phyloP scores from a whole-genome alignment of 768 basidiomycete genomes.

The Leccinellum albellum region DNA sequence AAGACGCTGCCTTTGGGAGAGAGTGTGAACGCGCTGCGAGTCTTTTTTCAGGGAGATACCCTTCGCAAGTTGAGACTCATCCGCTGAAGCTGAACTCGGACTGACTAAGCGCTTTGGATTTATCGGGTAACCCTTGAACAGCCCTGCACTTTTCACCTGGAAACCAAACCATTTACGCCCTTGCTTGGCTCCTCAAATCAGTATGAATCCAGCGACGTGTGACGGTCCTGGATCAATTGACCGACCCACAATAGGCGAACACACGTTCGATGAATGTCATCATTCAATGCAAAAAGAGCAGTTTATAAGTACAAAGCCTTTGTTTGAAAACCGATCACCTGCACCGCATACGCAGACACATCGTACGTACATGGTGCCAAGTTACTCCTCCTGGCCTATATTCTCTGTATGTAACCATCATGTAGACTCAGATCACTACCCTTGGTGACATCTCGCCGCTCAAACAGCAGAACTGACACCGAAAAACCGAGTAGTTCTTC shows the following conservation, averaged over 20 bases:
- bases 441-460: not conserved
- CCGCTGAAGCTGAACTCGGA: too few relatives aligned
- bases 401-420: not conserved
- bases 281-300: not conserved
- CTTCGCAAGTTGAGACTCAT: too few relatives aligned
- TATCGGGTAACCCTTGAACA: too few relatives aligned
- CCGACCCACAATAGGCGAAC: not conserved
- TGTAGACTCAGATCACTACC: not conserved
- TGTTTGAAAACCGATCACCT: not conserved
- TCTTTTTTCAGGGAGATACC: too few relatives aligned
- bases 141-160: not conserved
- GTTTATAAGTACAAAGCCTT: not conserved
- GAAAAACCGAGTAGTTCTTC: not conserved
- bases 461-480: not conserved
- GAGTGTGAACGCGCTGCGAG: too few relatives aligned
- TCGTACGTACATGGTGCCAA: not conserved
- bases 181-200: not conserved
- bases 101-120: too few relatives aligned
- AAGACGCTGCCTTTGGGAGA: not conserved
- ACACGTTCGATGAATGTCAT: not conserved
- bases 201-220: not conserved
- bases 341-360: not conserved
- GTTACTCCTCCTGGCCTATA: not conserved
- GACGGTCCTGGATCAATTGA: too few relatives aligned
- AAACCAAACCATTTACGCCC: not conserved